Base-by-base conservation (phyloP, 1,139 yeast species). In the Yamadazyma sp. region DNA sequence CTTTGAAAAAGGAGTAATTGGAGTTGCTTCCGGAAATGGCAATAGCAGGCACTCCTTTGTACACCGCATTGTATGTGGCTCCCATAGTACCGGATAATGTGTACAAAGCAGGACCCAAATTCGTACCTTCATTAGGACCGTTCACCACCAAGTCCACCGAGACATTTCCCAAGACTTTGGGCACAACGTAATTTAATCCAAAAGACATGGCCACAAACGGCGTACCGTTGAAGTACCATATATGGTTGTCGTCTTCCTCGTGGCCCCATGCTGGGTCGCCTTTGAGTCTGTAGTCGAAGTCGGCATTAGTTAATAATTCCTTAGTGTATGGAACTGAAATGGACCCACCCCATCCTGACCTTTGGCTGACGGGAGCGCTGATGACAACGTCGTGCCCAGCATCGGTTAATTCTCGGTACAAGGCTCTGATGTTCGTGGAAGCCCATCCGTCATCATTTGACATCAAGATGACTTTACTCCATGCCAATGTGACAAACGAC, bases 401-500 rank as follows among this genome's bases (percentile, higher is more conserved):
- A n/a, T 56, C 62, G 48, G 66, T 73, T 54, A 78, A 67, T 43
- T 67, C 76, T 49, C 70, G 63, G 69, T 78, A 78, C 28, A 79
- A 59, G 29, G 82, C 81, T 59, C 83, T 73, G 55, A 78, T 73
- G 57, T 77, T 76, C 42, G 82, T 76, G 24, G 82, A 61, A 15
- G 71, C 72, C 77, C 78, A 78, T 27, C 79, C 73, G 52, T 78
- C 84, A 57, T 78, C 84, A 52, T 78, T 78, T 48, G 82, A 71
- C 45, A 78, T 64, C 41, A 78, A 57, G 50, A 78, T 77, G 60
- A 70, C 77, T 56, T 77, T 70, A 40, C 66, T 61, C 11, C 52
- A 22, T 6, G 35, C 40, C 7, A 33, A 14, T 14, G 46, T 31
- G 22, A 50, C 40, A 17, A 47, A 41, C 18, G 37, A 37, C 22